These are phyloP conservation scores for Comarum palustre DNA, from an alignment of 306 rosid genomes.

Conservation along the genomic window DNA sequence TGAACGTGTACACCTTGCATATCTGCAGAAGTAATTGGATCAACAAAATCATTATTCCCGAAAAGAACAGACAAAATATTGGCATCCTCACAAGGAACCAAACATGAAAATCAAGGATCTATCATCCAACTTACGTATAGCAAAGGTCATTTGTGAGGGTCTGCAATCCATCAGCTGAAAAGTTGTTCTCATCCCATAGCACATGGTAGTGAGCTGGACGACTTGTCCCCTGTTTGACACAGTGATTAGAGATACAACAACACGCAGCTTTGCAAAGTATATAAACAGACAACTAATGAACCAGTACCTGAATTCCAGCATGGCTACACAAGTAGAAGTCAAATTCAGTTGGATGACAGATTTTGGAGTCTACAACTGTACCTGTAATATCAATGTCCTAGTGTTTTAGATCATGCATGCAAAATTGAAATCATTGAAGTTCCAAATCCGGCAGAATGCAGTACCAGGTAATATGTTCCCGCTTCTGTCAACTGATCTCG, in stretches of 20 bases:
- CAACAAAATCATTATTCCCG: not conserved
- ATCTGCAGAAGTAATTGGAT: slow-evolving; percentile 38
- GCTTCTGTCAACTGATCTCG: slow-evolving; percentile 53
- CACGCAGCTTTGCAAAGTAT: not conserved
- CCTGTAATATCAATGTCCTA: slow-evolving; percentile 36
- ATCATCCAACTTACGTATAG: slow-evolving; percentile 46
- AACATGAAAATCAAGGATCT: not conserved
- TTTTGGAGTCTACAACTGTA: slow-evolving; percentile 78
- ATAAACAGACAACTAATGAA: slow-evolving; percentile 2
- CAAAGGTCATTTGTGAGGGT: slow-evolving; percentile 76
- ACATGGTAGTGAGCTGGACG: slow-evolving; percentile 76
- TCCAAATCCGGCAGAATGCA: not conserved
- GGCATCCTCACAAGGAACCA: not conserved
- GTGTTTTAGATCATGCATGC: not conserved
- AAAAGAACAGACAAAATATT: not conserved
- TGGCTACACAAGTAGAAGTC: slow-evolving; percentile 85
- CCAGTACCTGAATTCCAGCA: slow-evolving; percentile 74
- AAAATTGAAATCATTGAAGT: not conserved
- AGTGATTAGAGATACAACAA: not conserved
- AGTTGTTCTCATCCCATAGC: slow-evolving; percentile 78
- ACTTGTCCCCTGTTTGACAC: slow-evolving; percentile 55
- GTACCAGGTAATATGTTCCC: slow-evolving; percentile 76
- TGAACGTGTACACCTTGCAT: slow-evolving; percentile 92
- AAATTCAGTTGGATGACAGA: slow-evolving; percentile 79
- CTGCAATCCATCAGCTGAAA: slow-evolving; percentile 70